These are phyloP conservation scores for Adansonia rubrostipa DNA, from an alignment of 441 rosid species.

Conservation along the genomic window DNA sequence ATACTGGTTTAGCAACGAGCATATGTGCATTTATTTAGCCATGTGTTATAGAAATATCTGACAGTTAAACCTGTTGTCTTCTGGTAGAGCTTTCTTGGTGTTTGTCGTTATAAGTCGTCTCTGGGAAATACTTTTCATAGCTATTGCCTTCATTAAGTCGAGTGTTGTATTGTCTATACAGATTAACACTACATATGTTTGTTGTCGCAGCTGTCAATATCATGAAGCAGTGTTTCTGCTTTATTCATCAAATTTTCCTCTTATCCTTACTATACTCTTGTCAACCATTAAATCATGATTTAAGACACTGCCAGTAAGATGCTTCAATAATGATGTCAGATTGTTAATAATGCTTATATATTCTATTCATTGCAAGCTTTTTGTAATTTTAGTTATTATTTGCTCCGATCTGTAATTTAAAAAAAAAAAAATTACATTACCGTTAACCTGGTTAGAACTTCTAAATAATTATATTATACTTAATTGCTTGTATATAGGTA, in stretches of 20 bases:
- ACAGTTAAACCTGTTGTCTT: constrained; percentile 6
- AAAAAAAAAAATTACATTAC: too few species aligned
- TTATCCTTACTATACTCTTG: neutral
- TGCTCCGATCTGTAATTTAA: neutral
- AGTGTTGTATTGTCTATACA: neutral
- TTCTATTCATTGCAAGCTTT: neutral
- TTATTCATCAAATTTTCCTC: neutral
- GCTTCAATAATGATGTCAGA: neutral
- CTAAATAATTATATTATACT: neutral
- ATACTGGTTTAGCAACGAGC: neutral
- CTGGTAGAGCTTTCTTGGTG: neutral
- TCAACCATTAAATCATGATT: neutral
- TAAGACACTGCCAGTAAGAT: neutral
- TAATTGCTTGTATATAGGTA: neutral
- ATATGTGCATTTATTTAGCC: neutral
- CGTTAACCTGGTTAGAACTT: neutral
- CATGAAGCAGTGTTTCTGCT: neutral
- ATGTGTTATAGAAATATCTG: neutral
- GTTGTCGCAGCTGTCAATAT: neutral
- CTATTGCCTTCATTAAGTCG: neutral
- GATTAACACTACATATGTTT: neutral
- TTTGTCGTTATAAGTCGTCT: neutral
- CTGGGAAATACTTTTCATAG: constrained; percentile 10
- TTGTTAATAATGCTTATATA: neutral
- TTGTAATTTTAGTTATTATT: neutral